Evolutionary conservation across 257 asterid genomes (phyloP).

Genomic region (Solanum clarkiae): DNA sequence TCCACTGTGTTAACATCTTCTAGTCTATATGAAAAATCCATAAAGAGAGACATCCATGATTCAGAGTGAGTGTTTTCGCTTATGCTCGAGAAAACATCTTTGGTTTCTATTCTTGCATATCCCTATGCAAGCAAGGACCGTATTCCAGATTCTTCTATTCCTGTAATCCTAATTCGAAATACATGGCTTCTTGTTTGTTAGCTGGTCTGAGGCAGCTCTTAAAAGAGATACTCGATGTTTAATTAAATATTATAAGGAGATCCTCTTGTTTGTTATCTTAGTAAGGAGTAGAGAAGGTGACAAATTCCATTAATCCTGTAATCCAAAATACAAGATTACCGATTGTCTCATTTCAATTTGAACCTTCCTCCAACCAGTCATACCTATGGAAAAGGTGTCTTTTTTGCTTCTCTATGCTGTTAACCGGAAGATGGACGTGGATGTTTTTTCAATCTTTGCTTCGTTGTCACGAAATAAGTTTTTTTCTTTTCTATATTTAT

Average conservation of each 20-base stretch:
- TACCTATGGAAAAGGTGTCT: background rate
- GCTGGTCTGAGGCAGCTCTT: background rate
- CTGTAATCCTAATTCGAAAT: background rate
- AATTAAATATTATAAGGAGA: background rate
- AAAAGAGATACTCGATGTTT: background rate
- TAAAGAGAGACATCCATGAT: background rate
- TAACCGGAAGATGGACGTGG: background rate
- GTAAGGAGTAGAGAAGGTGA: background rate
- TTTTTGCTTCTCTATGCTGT: background rate
- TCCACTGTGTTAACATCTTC: background rate
- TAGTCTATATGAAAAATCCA: background rate
- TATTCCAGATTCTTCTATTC: background rate
- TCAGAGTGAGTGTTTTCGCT: background rate
- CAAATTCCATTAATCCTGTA: background rate
- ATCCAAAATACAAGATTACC: background rate
- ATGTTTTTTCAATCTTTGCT: background rate
- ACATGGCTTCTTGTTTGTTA: background rate
- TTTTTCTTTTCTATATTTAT: background rate
- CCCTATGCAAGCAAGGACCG: background rate
- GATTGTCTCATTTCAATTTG: background rate
- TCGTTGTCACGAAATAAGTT: background rate
- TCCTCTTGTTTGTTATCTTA: background rate
- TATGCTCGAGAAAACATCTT: background rate
- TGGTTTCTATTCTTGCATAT: background rate
- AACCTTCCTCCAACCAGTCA: background rate